Conservation (phyloP, 192 early-diverging fungal genomes). For the Helicostylum pulchrum region DNA sequence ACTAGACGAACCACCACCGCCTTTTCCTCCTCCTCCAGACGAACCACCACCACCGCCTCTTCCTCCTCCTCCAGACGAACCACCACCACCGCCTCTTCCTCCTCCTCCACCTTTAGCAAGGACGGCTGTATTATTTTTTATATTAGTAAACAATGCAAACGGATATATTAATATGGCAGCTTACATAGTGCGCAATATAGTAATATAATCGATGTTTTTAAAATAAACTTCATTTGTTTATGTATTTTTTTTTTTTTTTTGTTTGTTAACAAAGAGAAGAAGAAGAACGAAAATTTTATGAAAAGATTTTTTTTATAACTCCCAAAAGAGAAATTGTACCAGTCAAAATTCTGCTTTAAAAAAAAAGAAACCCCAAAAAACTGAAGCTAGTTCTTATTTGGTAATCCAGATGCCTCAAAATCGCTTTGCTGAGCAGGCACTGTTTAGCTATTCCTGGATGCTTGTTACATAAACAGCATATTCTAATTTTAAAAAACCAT, state of each 20-base stretch:
- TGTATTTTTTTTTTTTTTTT: background rate
- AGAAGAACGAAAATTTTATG: background rate
- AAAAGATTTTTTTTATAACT: too few relatives aligned
- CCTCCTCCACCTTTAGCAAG: constrained; percentile 31
- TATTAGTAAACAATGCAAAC: constrained; percentile 1
- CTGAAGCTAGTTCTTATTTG: too few relatives aligned
- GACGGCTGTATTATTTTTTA: background rate
- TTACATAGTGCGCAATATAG: constrained; percentile 13
- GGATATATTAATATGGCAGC: background rate
- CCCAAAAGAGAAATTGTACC: too few relatives aligned
- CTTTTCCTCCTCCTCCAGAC: background rate
- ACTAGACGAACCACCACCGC: background rate
- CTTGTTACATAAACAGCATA: too few relatives aligned
- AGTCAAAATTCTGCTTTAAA: too few relatives aligned
- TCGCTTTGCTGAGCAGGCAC: too few relatives aligned
- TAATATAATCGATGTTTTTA: background rate
- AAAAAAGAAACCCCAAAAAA: too few relatives aligned
- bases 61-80: constrained; percentile 2
- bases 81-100: constrained; percentile 15
- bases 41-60: too few relatives aligned
- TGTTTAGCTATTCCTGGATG: too few relatives aligned
- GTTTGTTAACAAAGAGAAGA: background rate
- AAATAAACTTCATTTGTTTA: constrained; percentile 10
- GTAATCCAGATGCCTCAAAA: too few relatives aligned
- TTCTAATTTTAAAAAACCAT: too few relatives aligned